These are phyloP conservation scores for Raddia guianensis DNA, from an alignment of 176 grass and related monocot species.

Conservation along the genomic window DNA sequence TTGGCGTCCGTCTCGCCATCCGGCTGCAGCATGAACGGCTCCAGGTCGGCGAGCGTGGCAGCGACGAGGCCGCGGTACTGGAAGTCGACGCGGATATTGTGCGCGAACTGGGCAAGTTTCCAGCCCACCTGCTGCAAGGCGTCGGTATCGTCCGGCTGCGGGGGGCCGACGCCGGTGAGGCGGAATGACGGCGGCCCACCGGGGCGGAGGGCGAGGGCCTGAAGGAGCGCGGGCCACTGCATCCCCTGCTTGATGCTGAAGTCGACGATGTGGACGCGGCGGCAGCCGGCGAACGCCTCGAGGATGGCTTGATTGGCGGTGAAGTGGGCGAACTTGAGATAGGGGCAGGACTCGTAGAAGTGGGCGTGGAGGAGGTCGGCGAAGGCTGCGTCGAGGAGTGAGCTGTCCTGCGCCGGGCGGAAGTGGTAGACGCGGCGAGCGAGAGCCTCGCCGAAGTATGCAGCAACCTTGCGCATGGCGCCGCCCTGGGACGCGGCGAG, in stretches of 20 bases:
- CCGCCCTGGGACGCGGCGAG: constrained; percentile 82
- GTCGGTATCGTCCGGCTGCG: constrained; percentile 79
- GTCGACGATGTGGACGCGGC: constrained; percentile 90
- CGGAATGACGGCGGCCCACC: constrained; percentile 77
- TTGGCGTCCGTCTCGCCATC: constrained; percentile 35
- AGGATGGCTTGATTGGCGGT: constrained; percentile 97
- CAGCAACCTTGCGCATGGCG: constrained; percentile 92
- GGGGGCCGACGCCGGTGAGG: constrained; percentile 82
- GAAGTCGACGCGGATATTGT: constrained; percentile 86
- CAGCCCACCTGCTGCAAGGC: constrained; percentile 83
- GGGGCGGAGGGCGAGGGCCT: constrained; percentile 87
- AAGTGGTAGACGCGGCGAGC: constrained; percentile 75
- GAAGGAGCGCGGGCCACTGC: constrained; percentile 95
- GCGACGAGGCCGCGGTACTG: constrained; percentile 82
- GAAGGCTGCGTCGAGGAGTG: constrained; percentile 73
- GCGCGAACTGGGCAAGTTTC: constrained; percentile 84
- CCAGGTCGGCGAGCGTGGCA: constrained; percentile 73
- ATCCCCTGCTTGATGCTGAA: constrained; percentile 96
- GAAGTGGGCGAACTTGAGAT: constrained; percentile 99
- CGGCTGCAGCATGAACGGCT: constrained; percentile 75
- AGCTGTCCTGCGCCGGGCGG: constrained; percentile 51
- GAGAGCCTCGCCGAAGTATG: constrained; percentile 89
- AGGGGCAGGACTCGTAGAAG: constrained; percentile 97
- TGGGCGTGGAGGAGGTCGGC: constrained; percentile 81
- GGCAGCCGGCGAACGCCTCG: constrained; percentile 83